Evolutionary conservation across 345 rosid species (phyloP).

Genomic region (Iberis pinnata): DNA sequence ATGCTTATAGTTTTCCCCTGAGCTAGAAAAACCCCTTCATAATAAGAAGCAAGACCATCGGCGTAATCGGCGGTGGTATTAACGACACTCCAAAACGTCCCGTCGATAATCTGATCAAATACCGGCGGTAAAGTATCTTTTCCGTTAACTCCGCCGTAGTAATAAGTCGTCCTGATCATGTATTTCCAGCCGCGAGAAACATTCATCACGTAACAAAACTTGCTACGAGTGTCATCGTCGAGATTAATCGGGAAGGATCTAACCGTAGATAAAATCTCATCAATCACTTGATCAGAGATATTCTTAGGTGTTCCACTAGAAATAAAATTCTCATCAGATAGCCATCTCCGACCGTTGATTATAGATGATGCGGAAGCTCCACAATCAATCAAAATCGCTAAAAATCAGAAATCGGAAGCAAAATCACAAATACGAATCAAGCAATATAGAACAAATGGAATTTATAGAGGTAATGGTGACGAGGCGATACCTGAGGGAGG

Average conservation of each 20-base stretch:
- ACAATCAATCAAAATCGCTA: conserved; percentile 67
- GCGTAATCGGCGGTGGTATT: conserved; percentile 66
- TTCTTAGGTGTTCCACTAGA: conserved; percentile 43
- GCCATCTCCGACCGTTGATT: conserved; percentile 50
- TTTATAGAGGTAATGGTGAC: no score
- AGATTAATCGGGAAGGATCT: conserved; percentile 62
- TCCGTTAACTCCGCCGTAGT: conserved; percentile 78
- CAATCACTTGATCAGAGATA: conserved; percentile 29
- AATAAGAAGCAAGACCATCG: conserved; percentile 46
- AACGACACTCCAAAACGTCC: conserved; percentile 67
- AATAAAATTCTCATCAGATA: conserved; percentile 44
- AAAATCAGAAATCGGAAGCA: neutral
- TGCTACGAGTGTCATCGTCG: conserved; percentile 32
- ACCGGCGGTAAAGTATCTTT: conserved; percentile 50
- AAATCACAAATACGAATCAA: neutral
- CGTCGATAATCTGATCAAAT: conserved; percentile 89
- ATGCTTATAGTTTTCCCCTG: conserved; percentile 66
- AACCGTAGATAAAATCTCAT: conserved; percentile 48
- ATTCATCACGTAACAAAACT: conserved; percentile 56
- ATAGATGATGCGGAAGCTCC: conserved; percentile 41
- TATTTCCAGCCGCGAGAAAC: conserved; percentile 55
- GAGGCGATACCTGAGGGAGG: conserved; percentile 35
- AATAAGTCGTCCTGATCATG: conserved; percentile 65
- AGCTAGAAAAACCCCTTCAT: conserved; percentile 76
- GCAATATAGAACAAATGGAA: neutral